phyloP scores from a whole-genome alignment of 169 alveolate genomes.

The Cryptosporidium andersoni region DNA sequence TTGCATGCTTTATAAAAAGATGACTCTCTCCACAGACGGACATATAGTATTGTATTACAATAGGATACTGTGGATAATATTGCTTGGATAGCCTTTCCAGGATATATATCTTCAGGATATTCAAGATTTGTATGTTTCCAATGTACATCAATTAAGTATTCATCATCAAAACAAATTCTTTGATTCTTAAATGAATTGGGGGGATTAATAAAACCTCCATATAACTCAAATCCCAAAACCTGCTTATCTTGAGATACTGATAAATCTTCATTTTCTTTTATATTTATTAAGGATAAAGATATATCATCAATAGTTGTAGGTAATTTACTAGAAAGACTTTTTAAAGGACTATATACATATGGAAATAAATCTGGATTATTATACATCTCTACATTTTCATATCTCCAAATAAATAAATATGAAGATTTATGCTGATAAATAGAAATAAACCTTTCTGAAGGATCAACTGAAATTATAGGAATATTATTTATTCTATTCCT shows the following conservation, averaged over 20 bases:
- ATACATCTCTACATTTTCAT: constrained; percentile 8
- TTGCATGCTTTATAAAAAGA: constrained; percentile 50
- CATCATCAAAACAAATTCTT: constrained; percentile 30
- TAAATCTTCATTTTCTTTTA: neutral
- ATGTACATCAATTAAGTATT: constrained; percentile 7
- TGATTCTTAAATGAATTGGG: constrained; percentile 7
- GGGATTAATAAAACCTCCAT: too few species aligned
- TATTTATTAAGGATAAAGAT: neutral
- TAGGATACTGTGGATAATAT: constrained; percentile 21
- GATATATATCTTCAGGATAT: constrained; percentile 5
- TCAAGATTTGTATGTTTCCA: constrained; percentile 41
- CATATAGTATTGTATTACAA: neutral
- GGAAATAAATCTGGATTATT: neutral
- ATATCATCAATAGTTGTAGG: neutral
- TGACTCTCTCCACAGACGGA: constrained; percentile 56
- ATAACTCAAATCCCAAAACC: too few species aligned
- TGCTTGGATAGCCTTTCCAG: constrained; percentile 25
- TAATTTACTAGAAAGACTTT: neutral
- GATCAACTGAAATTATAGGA: constrained; percentile 3
- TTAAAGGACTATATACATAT: too few species aligned
- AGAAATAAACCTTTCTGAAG: constrained; percentile 38
- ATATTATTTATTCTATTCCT: constrained; percentile 6
- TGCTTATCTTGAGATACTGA: too few species aligned
- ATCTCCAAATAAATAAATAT: constrained; percentile 50
- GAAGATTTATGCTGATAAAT: constrained; percentile 5